Percentiles rank a stretch among this genome's conserved stretches.
These are phyloP conservation scores for Colletotrichum sp. DNA, from an alignment of 2,329 filamentous ascomycete species.

Conservation along the genomic window DNA sequence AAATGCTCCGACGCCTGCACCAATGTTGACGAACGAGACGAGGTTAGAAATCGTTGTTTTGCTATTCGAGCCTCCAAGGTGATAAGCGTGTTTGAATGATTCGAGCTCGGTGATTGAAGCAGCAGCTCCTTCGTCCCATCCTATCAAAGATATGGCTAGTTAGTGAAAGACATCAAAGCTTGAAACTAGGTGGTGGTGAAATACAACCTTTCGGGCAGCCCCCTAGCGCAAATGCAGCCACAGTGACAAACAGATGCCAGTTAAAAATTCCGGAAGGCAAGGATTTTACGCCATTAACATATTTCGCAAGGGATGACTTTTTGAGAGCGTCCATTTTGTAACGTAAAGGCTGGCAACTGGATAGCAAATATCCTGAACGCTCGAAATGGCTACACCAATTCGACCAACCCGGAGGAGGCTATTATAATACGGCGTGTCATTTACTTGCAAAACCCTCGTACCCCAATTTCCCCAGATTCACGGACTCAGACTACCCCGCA, in stretches of 20 bases:
- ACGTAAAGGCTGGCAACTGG: not conserved
- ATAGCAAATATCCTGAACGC: not conserved
- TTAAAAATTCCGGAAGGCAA: slow-evolving; percentile 22
- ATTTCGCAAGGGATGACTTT: slow-evolving; percentile 6
- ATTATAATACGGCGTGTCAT: not conserved
- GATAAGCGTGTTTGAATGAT: slow-evolving; percentile 30
- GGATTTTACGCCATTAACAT: slow-evolving; percentile 13
- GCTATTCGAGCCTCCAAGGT: slow-evolving; percentile 31
- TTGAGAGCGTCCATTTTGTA: not conserved
- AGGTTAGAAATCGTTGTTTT: not conserved
- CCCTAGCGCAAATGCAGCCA: slow-evolving; percentile 20
- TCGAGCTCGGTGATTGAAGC: slow-evolving; percentile 37
- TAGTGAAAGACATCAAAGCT: not conserved
- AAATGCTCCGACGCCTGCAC: slow-evolving; percentile 19
- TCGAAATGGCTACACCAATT: not conserved
- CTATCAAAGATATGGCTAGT: slow-evolving; percentile 18
- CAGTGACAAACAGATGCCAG: slow-evolving; percentile 15
- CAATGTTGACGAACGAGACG: slow-evolving; percentile 39
- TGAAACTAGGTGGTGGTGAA: not conserved
- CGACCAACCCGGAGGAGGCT: not conserved
- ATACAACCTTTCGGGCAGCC: slow-evolving; percentile 13
- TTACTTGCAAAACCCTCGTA: not conserved
- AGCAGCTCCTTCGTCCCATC: slow-evolving; percentile 39
- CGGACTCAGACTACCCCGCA: not conserved
- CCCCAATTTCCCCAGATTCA: not conserved